phyloP scores from a whole-genome alignment of 257 asterid species.

The Nicotiana tomentosiformis region DNA sequence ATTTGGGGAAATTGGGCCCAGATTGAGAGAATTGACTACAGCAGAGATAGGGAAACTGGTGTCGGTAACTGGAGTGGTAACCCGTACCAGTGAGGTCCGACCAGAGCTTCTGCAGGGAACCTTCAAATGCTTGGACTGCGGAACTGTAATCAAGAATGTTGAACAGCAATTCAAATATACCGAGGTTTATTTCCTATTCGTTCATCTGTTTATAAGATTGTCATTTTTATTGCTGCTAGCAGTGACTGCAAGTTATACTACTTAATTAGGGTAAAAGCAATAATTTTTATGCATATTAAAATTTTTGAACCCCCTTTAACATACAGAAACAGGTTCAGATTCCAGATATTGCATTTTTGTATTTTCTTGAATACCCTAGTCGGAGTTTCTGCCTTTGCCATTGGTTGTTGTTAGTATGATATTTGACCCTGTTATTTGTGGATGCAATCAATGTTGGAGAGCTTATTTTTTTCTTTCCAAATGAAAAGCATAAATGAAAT shows the following conservation, averaged over 20 bases:
- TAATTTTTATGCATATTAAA: too few species aligned
- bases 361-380: too few species aligned
- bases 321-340: too few species aligned
- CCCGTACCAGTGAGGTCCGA: slow-evolving; percentile 94
- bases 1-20: slow-evolving; percentile 1
- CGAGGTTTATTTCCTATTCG: slow-evolving; percentile 47
- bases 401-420: neutral
- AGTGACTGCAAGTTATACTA: too few species aligned
- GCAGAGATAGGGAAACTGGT: slow-evolving; percentile 88
- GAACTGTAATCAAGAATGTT: slow-evolving; percentile 56
- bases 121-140: slow-evolving; percentile 94
- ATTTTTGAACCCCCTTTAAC: too few species aligned
- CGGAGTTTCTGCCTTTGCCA: too few species aligned
- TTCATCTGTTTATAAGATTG: too few species aligned
- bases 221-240: too few species aligned
- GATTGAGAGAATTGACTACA: slow-evolving; percentile 78
- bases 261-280: too few species aligned
- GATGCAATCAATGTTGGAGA: neutral
- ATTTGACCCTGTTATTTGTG: neutral
- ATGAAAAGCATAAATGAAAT: neutral
- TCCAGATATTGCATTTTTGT: too few species aligned
- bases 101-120: slow-evolving; percentile 90
- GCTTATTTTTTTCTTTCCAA: neutral
- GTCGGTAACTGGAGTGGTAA: slow-evolving; percentile 89
- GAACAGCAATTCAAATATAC: slow-evolving; percentile 96